A percentile compares a stretch with the other conserved stretches of the same genome.
Conservation (phyloP, 2,329 filamentous ascomycete genomes). For the Aspergillus carbonarius region DNA sequence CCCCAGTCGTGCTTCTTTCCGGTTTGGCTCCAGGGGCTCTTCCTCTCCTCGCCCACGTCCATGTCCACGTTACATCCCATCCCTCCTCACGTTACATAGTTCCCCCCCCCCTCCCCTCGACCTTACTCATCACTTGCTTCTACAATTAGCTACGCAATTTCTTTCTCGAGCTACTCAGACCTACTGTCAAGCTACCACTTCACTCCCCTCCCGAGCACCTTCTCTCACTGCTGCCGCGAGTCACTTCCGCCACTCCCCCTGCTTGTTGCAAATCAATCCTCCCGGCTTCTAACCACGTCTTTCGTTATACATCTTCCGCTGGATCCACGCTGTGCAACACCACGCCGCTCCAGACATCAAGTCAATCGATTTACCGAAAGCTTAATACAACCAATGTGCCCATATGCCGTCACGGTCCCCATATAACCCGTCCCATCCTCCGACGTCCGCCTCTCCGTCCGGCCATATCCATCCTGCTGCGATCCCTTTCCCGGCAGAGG, state of each 20-base stretch:
- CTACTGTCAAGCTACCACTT: neutral
- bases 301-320: neutral
- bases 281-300: neutral
- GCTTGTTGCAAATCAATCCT: neutral
- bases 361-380: neutral
- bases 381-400: conserved; percentile 25
- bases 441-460: conserved; percentile 24
- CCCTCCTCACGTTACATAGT: conserved; percentile 8
- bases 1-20: neutral
- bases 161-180: too few relatives aligned
- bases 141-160: neutral
- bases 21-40: neutral
- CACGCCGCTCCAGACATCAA: neutral
- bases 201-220: neutral
- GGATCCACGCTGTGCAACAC: neutral
- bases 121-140: neutral
- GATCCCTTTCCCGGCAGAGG: conserved; percentile 18
- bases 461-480: conserved; percentile 19
- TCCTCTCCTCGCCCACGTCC: neutral
- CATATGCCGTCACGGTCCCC: conserved; percentile 39
- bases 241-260: neutral
- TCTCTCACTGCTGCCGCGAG: neutral
- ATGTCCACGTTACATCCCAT: conserved; percentile 2
- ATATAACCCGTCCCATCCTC: conserved; percentile 31
- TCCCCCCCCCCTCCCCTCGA: neutral